phyloP scores from a whole-genome alignment of 2,329 filamentous ascomycete species.

The Canariomyces notabilis region DNA sequence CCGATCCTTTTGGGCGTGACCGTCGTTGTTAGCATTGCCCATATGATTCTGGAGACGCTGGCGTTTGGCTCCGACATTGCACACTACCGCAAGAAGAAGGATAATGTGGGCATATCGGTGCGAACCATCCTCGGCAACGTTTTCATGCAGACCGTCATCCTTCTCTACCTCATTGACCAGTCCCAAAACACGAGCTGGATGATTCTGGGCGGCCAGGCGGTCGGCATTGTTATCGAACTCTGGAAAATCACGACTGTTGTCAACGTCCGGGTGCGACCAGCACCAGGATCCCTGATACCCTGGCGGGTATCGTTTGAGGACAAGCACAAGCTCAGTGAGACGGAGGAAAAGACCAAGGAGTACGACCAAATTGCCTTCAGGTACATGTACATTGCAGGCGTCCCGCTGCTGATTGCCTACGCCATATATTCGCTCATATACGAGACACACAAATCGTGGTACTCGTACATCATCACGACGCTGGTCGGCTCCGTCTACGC shows the following conservation, averaged over 20 bases:
- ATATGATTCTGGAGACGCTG: constrained; percentile 92
- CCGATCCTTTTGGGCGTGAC: constrained; percentile 84
- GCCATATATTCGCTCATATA: constrained; percentile 88
- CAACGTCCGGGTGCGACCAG: constrained; percentile 72
- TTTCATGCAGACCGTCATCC: constrained; percentile 94
- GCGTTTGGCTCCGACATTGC: constrained; percentile 97
- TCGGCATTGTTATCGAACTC: constrained; percentile 64
- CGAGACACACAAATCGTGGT: constrained; percentile 96
- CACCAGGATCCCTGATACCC: constrained; percentile 66
- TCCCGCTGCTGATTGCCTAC: constrained; percentile 84
- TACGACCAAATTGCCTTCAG: constrained; percentile 97
- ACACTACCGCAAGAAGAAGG: constrained; percentile 99
- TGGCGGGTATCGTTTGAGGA: constrained; percentile 86
- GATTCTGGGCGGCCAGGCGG: constrained; percentile 89
- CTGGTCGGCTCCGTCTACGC: constrained; percentile 95
- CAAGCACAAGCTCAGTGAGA: constrained; percentile 92
- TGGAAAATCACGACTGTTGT: constrained; percentile 98
- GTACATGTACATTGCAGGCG: constrained; percentile 89
- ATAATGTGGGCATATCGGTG: constrained; percentile 93
- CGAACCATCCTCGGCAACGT: constrained; percentile 95
- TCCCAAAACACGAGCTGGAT: constrained; percentile 98
- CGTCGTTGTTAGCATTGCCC: constrained; percentile 75
- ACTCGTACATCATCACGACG: constrained; percentile 90
- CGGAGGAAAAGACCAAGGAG: constrained; percentile 96
- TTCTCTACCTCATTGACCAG: constrained; percentile 95